Percentiles rank a stretch among this genome's conserved stretches.
These are phyloP conservation scores for Tricholoma terreum DNA, from an alignment of 768 basidiomycete genomes.

Conservation along the genomic window DNA sequence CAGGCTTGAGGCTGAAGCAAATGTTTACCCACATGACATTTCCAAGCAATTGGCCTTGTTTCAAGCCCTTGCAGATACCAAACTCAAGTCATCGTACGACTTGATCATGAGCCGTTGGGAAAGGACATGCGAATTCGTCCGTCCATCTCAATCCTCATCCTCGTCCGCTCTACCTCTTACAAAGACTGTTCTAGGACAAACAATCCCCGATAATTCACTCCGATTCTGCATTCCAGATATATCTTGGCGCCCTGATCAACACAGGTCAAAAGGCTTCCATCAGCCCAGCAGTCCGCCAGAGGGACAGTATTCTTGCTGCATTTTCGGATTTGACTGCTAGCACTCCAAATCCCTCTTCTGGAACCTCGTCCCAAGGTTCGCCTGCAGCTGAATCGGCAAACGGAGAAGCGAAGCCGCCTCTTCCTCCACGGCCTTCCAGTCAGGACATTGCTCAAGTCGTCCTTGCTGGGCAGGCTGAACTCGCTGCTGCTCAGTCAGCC, in stretches of 20 bases:
- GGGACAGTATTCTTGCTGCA: constrained; percentile 59
- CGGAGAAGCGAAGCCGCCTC: constrained; percentile 7
- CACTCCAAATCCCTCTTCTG: constrained; percentile 13
- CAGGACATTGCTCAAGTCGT: constrained; percentile 48
- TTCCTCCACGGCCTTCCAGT: constrained; percentile 26
- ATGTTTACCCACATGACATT: constrained; percentile 67
- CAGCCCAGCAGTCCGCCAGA: constrained; percentile 60
- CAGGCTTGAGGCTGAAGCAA: constrained; percentile 74
- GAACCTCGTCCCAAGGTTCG: constrained; percentile 4
- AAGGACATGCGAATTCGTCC: constrained; percentile 76
- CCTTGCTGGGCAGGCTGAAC: constrained; percentile 31
- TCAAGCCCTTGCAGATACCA: constrained; percentile 62
- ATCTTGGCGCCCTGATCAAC: constrained; percentile 64
- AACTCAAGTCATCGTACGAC: constrained; percentile 66
- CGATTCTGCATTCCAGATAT: constrained; percentile 71
- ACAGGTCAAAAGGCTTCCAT: constrained; percentile 56
- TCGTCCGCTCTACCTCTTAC: constrained; percentile 6
- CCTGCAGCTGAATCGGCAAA: constrained; percentile 6
- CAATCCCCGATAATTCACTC: constrained; percentile 68
- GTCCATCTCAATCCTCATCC: constrained; percentile 25
- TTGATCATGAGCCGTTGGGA: constrained; percentile 80
- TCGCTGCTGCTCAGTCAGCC: constrained; percentile 18
- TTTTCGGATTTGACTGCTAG: constrained; percentile 10
- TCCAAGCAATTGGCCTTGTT: constrained; percentile 68
- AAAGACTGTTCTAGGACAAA: constrained; percentile 47